Percentiles rank a stretch among this genome's conserved stretches.
These are phyloP conservation scores for Glycine latifolia DNA, from an alignment of 306 rosid species.

Conservation along the genomic window DNA sequence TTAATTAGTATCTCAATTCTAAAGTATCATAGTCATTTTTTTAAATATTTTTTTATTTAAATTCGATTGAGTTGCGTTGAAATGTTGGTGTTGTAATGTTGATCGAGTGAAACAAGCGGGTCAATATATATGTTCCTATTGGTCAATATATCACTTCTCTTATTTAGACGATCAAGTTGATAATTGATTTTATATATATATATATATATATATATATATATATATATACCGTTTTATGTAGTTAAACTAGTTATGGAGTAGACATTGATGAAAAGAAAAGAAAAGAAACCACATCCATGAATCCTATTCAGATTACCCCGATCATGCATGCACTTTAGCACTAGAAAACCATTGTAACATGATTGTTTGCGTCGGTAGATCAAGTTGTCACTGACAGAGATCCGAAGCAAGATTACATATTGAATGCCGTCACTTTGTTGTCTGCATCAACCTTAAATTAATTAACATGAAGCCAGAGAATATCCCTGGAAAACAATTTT, in stretches of 20 bases:
- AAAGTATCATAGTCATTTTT: not conserved
- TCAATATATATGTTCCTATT: not conserved
- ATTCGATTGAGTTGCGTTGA: conserved; percentile 3
- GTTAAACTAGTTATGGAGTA: conserved; percentile 38
- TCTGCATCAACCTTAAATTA: conserved; percentile 13
- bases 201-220: not conserved
- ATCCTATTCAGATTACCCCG: conserved; percentile 34
- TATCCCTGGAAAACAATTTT: not conserved
- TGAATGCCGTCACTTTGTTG: not conserved
- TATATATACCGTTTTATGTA: conserved; percentile 40
- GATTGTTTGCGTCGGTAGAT: conserved; percentile 49
- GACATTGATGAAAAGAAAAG: conserved; percentile 35
- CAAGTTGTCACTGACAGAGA: conserved; percentile 42
- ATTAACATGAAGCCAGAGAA: not conserved
- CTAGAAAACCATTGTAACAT: conserved; percentile 41
- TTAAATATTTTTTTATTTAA: not conserved
- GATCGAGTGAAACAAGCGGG: not conserved
- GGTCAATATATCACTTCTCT: conserved; percentile 34
- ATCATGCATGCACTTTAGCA: conserved; percentile 12
- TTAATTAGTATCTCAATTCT: not conserved
- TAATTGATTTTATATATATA: not conserved
- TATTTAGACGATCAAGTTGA: not conserved
- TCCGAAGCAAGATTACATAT: conserved; percentile 36
- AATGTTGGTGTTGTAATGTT: not conserved
- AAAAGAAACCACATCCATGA: conserved; percentile 9